phyloP scores from a whole-genome alignment of 345 rosid species.

The Geranium brycei region DNA sequence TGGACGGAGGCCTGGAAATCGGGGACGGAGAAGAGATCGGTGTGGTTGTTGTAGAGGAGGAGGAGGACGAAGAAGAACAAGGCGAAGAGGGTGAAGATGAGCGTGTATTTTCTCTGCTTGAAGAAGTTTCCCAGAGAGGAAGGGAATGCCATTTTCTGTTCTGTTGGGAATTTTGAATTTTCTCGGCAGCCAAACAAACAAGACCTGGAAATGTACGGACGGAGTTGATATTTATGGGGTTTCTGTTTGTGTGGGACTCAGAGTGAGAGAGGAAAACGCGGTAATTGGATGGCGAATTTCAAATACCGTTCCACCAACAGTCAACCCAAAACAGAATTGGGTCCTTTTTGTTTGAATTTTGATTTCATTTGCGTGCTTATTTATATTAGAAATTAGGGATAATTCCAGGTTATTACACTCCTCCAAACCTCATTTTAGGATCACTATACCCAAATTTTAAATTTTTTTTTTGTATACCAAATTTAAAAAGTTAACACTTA shows the following conservation, averaged over 20 bases:
- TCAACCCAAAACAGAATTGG: too few relatives aligned
- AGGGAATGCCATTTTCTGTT: conserved; percentile 27
- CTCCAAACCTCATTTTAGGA: too few relatives aligned
- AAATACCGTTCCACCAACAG: conserved; percentile 3
- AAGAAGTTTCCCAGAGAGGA: conserved; percentile 30
- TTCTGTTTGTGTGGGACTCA: not conserved
- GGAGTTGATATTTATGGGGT: not conserved
- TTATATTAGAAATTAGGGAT: too few relatives aligned
- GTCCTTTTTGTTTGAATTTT: too few relatives aligned
- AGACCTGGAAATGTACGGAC: not conserved
- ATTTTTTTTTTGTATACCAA: too few relatives aligned
- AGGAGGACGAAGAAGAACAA: conserved; percentile 28
- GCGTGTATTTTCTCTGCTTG: conserved; percentile 29
- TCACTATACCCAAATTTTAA: too few relatives aligned
- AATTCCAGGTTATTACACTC: too few relatives aligned
- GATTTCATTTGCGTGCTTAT: too few relatives aligned
- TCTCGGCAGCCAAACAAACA: not conserved
- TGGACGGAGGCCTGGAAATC: conserved; percentile 4
- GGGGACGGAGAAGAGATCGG: conserved; percentile 18
- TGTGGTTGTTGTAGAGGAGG: conserved; percentile 14
- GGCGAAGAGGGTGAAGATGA: conserved; percentile 30
- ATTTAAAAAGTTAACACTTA: too few relatives aligned
- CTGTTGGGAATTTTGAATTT: not conserved
- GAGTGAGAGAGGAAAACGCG: conserved; percentile 4
- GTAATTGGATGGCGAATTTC: conserved; percentile 6